Base-by-base conservation (phyloP, 208 protist species). In the Angomonas ambiguus region DNA sequence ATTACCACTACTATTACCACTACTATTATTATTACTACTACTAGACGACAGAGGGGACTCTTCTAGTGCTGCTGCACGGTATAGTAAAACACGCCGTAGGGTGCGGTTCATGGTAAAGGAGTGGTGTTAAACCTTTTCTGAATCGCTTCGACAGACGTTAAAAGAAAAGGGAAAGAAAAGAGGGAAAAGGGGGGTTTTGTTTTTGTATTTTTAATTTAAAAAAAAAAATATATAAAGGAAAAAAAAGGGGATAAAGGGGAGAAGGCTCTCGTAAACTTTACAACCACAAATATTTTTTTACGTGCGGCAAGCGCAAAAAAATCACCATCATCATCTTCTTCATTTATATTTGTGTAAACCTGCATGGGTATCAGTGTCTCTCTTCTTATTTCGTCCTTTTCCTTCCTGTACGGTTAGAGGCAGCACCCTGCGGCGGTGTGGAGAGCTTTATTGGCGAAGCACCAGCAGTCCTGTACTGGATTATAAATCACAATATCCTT, bases 401-500 rank as follows among this genome's bases (percentile, higher is more conserved):
- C 20, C 16, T 57, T n/a, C 51, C 16, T 6, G 6, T 57, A 25
- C 28, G 6, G 51, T 65, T 53, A 89, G 51, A 88, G 31, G 48
- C 83, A 80, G 71, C 85, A 90, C 18, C 79, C 72, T 41, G 83
- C 82, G n/a, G 88, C 88, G 24, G 88, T 88, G 73, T 92, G 85
- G 58, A 92, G 79, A n/a, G 88, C 81, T 34, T 88, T 72, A 53
- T 77, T 83, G 34, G 73, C 60, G 56, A 94, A 91, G 33, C 89
- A 74, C 88, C 88, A 92, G 45, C 80, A 76, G 71, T 92, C 88
- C 70, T 84, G 75, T 51, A 94, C 77, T 2, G 88, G 78, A 51
- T 94, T 92, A 79, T 92, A 94, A 55, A 94, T 70, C 18, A 92
- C 80, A 31, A 94, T 83, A 61, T 82, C 80, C 53, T 72, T 66